A percentile compares a stretch with the other conserved stretches of the same genome.
phyloP scores from a whole-genome alignment of 1,284 basidiomycete genomes.

The Xanthoconium separans region DNA sequence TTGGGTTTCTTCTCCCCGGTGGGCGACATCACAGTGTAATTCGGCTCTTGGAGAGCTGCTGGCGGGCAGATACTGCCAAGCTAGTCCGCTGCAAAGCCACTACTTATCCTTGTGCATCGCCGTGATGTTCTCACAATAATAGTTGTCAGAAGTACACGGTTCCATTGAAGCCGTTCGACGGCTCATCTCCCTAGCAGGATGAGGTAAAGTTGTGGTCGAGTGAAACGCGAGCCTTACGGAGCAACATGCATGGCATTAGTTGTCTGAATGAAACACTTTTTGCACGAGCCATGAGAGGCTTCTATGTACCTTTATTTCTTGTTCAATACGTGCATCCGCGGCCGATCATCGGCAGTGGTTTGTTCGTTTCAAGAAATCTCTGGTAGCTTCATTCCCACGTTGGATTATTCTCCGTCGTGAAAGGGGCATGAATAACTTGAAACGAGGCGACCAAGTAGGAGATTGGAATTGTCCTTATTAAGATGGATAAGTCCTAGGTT shows the following conservation, averaged over 20 bases:
- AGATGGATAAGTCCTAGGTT: too few relatives aligned
- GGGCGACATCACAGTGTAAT: not conserved
- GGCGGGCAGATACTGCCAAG: not conserved
- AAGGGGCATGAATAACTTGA: too few relatives aligned
- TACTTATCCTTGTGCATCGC: not conserved
- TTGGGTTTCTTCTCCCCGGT: constrained; percentile 5
- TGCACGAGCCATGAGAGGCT: not conserved
- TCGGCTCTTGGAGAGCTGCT: not conserved
- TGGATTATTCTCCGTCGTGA: too few relatives aligned
- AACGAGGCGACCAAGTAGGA: too few relatives aligned
- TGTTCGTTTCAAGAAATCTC: too few relatives aligned
- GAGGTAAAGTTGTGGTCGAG: not conserved
- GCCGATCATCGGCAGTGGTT: too few relatives aligned
- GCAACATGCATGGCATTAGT: not conserved
- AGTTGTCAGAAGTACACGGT: not conserved
- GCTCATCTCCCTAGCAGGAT: not conserved
- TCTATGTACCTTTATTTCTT: too few relatives aligned
- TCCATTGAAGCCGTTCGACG: not conserved
- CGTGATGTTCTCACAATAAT: not conserved
- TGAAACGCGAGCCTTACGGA: not conserved
- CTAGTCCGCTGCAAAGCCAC: not conserved
- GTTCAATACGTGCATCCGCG: too few relatives aligned
- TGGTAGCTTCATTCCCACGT: too few relatives aligned
- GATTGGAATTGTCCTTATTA: too few relatives aligned
- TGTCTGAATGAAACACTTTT: not conserved